A percentile compares a stretch with the other conserved stretches of the same genome.
These are phyloP conservation scores for Curvularia lunata DNA, from an alignment of 2,329 filamentous ascomycete species.

Conservation along the genomic window DNA sequence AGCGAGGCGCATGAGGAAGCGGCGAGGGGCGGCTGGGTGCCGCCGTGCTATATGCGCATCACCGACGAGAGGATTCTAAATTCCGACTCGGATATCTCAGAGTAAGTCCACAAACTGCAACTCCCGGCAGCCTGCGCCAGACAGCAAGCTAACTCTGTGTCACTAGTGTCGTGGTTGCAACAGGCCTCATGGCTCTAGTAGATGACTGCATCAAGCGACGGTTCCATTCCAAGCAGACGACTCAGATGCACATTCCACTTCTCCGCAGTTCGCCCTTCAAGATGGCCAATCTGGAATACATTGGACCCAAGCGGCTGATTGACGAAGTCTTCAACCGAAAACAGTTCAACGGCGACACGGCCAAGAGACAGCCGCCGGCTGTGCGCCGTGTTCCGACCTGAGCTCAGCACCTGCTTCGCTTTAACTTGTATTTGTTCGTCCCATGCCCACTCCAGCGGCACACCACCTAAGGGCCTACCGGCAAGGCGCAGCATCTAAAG, in stretches of 20 bases:
- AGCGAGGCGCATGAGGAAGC: conserved; percentile 74
- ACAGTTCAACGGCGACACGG: conserved; percentile 24
- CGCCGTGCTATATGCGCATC: conserved; percentile 90
- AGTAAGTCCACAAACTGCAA: conserved; percentile 65
- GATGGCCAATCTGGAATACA: conserved; percentile 63
- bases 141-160: conserved; percentile 23
- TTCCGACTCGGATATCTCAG: conserved; percentile 78
- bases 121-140: conserved; percentile 2
- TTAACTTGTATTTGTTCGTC: conserved; percentile 25
- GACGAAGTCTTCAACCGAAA: conserved; percentile 67
- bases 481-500: conserved; percentile 24
- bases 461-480: conserved; percentile 3
- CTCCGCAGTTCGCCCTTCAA: conserved; percentile 58
- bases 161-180: conserved; percentile 80
- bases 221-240: conserved; percentile 66
- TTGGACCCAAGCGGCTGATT: conserved; percentile 67
- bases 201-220: conserved; percentile 88
- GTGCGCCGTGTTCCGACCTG: conserved; percentile 31
- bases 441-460: conserved; percentile 18
- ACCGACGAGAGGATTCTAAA: conserved; percentile 73
- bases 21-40: conserved; percentile 84
- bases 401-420: conserved; percentile 14
- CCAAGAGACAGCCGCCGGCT: conserved; percentile 37
- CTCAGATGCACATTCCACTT: conserved; percentile 60
- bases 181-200: conserved; percentile 85